Evolutionary conservation across 148 eudicot species (phyloP), one percentile per base, ranked within the genome.

Genomic region (Linanthus parryae): DNA sequence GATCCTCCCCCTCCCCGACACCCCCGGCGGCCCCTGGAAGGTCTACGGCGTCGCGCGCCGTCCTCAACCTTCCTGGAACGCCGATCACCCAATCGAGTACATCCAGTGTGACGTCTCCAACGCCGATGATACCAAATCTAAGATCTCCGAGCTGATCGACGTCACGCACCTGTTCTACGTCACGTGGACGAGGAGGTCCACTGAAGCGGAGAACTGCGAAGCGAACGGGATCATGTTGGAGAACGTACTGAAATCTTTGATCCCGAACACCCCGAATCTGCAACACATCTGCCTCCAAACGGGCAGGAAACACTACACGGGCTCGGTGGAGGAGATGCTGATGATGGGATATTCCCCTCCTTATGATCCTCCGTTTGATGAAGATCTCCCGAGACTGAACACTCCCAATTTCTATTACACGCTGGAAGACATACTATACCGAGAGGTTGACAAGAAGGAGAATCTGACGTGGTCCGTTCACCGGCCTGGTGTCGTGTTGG

Each of bases 1-100:
- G 14, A 61, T 61, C 43, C 65, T 61, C 43, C 51, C 65, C 0
- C 57, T 39, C 12, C 3, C 65, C 2, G 57, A 61, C 51, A 61
- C 65, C n/a, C 65, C 58, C 22, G 51, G 65, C 12, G 65, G 57
- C n/a, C 51, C 65, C 13, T 61, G 58, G 65, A 61, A 61, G 34
- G 34, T 61, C 44, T 61, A 61, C 43, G 57, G 65, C 20, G 65
- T 60, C 12, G 58, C 65, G 3, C 52, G 51, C 33, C 65, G 65
- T 9, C 47, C 57, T 13, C 57, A 51, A 13, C 65, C 57, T 2
- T 4, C 30, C 26, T 61, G 58, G 58, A 61, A 52, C 33, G 25
- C 58, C 35, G 43, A 61, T 10, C 57, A 52, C 14, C 51, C 57
- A 8, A 27, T 61, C 26, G 58, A 61, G 6, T 61, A 61, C 43